These are phyloP conservation scores for Chaetomidium leptoderma DNA, from an alignment of 495 filamentous ascomycete genomes.

Conservation along the genomic window DNA sequence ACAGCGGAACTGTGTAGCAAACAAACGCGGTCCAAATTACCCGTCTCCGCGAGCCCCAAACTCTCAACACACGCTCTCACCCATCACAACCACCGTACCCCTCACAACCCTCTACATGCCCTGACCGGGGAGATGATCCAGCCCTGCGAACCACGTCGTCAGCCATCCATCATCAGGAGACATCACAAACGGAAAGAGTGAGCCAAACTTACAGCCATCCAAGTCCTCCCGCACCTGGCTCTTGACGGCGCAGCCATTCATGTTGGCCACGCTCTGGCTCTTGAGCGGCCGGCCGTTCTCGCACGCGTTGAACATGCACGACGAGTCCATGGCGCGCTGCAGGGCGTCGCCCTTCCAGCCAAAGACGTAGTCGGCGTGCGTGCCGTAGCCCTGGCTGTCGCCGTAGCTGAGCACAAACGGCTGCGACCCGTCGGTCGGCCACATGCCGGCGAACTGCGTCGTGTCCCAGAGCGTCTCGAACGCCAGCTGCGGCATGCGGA, in stretches of 20 bases:
- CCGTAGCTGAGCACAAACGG: constrained; percentile 42
- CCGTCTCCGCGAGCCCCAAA: neutral
- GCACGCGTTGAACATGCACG: constrained; percentile 47
- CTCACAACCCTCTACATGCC: neutral
- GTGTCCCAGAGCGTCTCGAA: constrained; percentile 54
- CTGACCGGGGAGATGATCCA: constrained; percentile 10
- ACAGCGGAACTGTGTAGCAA: neutral
- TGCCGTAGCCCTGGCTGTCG: constrained; percentile 39
- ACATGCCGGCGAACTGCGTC: constrained; percentile 44
- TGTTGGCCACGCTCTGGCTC: constrained; percentile 40
- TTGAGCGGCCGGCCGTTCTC: constrained; percentile 39
- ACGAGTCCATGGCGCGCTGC: constrained; percentile 46
- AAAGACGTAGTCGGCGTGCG: constrained; percentile 48
- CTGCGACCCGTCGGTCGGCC: constrained; percentile 43
- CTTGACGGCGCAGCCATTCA: constrained; percentile 45
- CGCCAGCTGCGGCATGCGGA: constrained; percentile 46
- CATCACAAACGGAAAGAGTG: neutral
- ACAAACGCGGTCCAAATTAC: neutral
- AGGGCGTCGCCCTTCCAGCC: constrained; percentile 47
- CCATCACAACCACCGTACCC: no score
- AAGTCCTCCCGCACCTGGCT: constrained; percentile 42
- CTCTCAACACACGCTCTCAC: neutral
- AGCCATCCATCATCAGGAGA: neutral
- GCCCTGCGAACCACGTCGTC: neutral
- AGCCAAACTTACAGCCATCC: constrained; percentile 45